Base-by-base conservation (phyloP, 768 basidiomycete genomes). In the Leccinum subtestaceum region DNA sequence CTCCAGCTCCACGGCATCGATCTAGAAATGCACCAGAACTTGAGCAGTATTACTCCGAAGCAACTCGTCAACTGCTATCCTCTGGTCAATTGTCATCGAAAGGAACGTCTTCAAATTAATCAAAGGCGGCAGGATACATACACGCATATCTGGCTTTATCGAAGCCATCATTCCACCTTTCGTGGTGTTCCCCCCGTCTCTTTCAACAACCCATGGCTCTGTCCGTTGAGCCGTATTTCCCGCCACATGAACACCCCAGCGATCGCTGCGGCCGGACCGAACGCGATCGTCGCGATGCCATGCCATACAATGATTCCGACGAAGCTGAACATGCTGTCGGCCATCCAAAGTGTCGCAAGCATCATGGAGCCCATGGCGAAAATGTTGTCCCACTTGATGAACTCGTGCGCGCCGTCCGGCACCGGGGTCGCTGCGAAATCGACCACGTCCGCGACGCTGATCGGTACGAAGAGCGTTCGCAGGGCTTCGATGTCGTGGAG, bases 1-100 rank as follows among this genome's bases (percentile, higher is more conserved):
- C 91, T 89, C 67, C 95, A 98, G 72, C 81, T 99, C 43, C 97
- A 99, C 60, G 97, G 97, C 5, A 95, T 98, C 57, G 96, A 97
- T 70, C 77, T 99, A 56, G 91, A 91, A 46, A 86, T 97, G 84
- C 98, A 98, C 74, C 86, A 87, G 67, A 79, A 73, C 2, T 29
- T 0, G 56, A 84, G 72, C 25, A 99, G 23, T 23, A 23, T 23
- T 99, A 62, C 83, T 99, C 7, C 95, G 54, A 95, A 99, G 77
- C 97, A 99, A 74, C 91, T 98, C 53, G 96, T 98, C 60, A 96
- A 89, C 69, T 98, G 97, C 76, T 17, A 40, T 40, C 17, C 17
- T 40, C 38, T 8, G 38, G 8, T 17, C 38, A 4, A 17, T 17
- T 17, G 17, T 4, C 40, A 17, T 43, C 10, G 9, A 43, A 43